A percentile compares a stretch with the other conserved stretches of the same genome.
Evolutionary conservation across 148 eudicot genomes (phyloP).

Genomic region (Heliamphora exappendiculata): DNA sequence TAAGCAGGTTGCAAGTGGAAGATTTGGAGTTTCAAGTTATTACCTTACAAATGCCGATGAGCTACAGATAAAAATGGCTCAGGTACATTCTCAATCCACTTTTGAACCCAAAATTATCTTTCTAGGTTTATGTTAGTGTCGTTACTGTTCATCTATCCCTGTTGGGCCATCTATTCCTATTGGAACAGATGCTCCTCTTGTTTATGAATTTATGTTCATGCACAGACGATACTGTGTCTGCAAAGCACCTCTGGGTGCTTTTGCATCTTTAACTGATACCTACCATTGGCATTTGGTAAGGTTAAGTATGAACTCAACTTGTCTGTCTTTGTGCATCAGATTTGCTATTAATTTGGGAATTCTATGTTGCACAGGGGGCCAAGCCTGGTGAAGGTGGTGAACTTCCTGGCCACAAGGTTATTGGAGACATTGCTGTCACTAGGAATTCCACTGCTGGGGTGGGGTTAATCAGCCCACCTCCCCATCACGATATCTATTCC

Average conservation of each 20-base stretch:
- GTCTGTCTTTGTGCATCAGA: not conserved
- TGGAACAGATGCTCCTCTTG: conserved; percentile 60
- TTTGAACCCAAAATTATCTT: not conserved
- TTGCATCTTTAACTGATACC: conserved; percentile 68
- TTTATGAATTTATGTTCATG: conserved; percentile 76
- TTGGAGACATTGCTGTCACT: conserved; percentile 93
- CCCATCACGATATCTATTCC: conserved; percentile 97
- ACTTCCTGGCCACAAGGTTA: conserved; percentile 97
- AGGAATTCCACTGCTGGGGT: conserved; percentile 98
- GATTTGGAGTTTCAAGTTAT: conserved; percentile 98
- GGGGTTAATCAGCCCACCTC: conserved; percentile 98
- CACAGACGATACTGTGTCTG: conserved; percentile 65
- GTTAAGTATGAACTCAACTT: conserved; percentile 26
- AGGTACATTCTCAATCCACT: conserved; percentile 39
- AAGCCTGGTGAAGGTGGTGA: conserved; percentile 99
- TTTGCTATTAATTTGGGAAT: conserved; percentile 6
- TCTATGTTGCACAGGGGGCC: conserved; percentile 59
- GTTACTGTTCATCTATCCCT: conserved; percentile 17
- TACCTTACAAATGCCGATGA: conserved; percentile 98
- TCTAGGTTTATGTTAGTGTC: not conserved
- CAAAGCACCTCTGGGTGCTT: conserved; percentile 61
- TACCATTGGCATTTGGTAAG: conserved; percentile 72
- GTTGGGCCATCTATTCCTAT: conserved; percentile 24
- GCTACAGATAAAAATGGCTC: conserved; percentile 98
- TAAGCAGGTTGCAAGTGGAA: conserved; percentile 99